Evolutionary conservation across 306 rosid species (phyloP), one percentile per base, ranked within the genome.

Genomic region (Trichosanthes truncata): DNA sequence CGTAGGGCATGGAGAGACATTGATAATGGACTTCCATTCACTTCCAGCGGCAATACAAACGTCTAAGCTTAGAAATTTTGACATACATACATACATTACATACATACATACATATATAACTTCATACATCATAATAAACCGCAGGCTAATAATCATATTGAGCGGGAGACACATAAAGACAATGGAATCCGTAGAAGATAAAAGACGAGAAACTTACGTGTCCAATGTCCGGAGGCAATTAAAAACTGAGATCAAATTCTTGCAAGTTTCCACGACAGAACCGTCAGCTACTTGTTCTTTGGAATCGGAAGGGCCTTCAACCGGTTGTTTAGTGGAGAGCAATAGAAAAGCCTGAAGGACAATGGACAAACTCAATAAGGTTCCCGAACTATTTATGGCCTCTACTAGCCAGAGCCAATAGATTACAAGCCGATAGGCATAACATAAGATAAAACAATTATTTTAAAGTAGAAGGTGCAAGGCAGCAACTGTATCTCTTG

Each of bases 301-400:
- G 78, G 80, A 82, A 81, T 77, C 65, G 61, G 81, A 31, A 56
- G 72, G 40, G 78, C 51, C 80, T 65, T 78, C 85, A 63, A 60
- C 80, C 35, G 56, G 74, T 67, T 83, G 80, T 80, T 87, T 48
- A 55, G 83, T 53, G 43, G 86, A 81, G 48, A 89, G 80, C 25
- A 81, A 87, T 87, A 92, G 60, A 49, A 84, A 87, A 82, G 97
- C 96, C 98, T 94, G 89, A 87, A 81, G 83, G 23, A 49, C n/a
- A 35, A 12, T 74, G 38, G 40, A 11, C 66, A 55, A 49, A 57
- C 62, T 52, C 49, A 55, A 31, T 10, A 76, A 26, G 78, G 41
- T 31, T 15, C 49, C 56, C 33, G 4, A 74, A 74, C 78, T 17
- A 20, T 17, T 66, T 8, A 66, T 35, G 14, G 21, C 26, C 13